Base-by-base conservation (phyloP, 139 green algal species). In the Pedinophyceae sp. region DNA sequence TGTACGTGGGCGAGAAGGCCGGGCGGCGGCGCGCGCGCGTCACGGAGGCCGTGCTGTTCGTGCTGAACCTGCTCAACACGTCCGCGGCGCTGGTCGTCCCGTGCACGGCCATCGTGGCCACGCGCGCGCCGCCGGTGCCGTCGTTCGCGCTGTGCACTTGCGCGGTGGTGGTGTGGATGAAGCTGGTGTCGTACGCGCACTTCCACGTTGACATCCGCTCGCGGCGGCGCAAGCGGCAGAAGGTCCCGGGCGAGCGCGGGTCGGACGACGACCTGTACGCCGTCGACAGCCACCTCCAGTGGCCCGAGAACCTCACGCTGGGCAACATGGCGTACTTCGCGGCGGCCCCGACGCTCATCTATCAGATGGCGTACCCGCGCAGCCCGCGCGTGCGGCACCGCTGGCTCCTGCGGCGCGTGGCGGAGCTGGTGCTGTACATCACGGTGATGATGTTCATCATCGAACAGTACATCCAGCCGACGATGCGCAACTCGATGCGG, bases 1-100 rank as follows among this genome's bases (percentile, higher is more conserved):
- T 98, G 58, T 98, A 97, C 64, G 89, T 98, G 34, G 88, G 88
- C 65, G 97, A 98, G 79, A 87, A 98, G 76, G 86, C 97, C 3
- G 86, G 96, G 30, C 60, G 72, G 50, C 62, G 80, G 15, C 82
- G 34, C 50, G 27, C 3, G 3, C n/a, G 10, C 27, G 2, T 4
- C 5, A 53, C 61, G n/a, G 80, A 88, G 65, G 43, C 45, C 39
- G 5, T 77, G n/a, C 20, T 82, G 30, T 62, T 74, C 19, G 1
- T 71, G 19, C 28, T 81, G 17, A 67, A 75, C 41, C 2, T 56
- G 0, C 16, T 66, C 50, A 77, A 74, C 58, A 72, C 69, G 26
- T 59, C 17, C 3, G 60, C 54, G 19, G 61, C 55, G 29, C 52
- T 86, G 27, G 34, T 60, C 19, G 34, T 75, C 34, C 77, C 77